Evolutionary conservation across 352 stramenopile species (phyloP).

Genomic region (Halophytophthora batemanensis): DNA sequence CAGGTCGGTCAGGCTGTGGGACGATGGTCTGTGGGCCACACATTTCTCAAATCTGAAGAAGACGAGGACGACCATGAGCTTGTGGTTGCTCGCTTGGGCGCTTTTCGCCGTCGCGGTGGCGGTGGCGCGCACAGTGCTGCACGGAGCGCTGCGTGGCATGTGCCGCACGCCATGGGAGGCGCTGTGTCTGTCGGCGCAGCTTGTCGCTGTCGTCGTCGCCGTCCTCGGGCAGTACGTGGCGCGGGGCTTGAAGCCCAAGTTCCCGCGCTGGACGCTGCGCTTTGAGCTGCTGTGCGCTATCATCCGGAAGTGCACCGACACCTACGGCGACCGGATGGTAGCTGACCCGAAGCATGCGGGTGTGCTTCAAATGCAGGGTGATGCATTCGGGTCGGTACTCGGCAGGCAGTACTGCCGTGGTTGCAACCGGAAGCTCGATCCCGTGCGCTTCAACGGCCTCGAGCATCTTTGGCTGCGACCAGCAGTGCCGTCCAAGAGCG

Average conservation of each 20-base stretch:
- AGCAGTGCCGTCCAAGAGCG: background rate
- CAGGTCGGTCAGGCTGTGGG: too few relatives aligned
- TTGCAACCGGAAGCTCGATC: slow-evolving; percentile 16
- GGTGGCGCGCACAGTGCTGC: slow-evolving; percentile 7
- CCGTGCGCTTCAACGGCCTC: slow-evolving; percentile 32
- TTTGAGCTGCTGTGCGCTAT: slow-evolving; percentile 30
- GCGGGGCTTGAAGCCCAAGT: slow-evolving; percentile 19
- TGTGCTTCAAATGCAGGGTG: slow-evolving; percentile 21
- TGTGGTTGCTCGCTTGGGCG: background rate
- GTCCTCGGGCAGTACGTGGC: slow-evolving; percentile 6
- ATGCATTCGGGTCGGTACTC: slow-evolving; percentile 18
- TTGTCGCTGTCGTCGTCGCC: background rate
- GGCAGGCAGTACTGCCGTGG: slow-evolving; percentile 17
- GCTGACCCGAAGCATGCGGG: slow-evolving; percentile 9
- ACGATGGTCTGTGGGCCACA: too few relatives aligned
- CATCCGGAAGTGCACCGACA: slow-evolving; percentile 11
- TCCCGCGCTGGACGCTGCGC: slow-evolving; percentile 34
- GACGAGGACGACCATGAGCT: too few relatives aligned
- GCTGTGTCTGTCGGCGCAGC: slow-evolving; percentile 7
- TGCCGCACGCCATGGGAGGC: slow-evolving; percentile 4
- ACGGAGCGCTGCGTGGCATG: slow-evolving; percentile 11
- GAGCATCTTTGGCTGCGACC: slow-evolving; percentile 42
- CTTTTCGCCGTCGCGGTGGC: background rate
- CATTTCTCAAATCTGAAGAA: too few relatives aligned
- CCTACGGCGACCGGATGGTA: slow-evolving; percentile 16